These are phyloP conservation scores for Celoporthe dispersa DNA, from an alignment of 2,329 filamentous ascomycete species.

Conservation along the genomic window DNA sequence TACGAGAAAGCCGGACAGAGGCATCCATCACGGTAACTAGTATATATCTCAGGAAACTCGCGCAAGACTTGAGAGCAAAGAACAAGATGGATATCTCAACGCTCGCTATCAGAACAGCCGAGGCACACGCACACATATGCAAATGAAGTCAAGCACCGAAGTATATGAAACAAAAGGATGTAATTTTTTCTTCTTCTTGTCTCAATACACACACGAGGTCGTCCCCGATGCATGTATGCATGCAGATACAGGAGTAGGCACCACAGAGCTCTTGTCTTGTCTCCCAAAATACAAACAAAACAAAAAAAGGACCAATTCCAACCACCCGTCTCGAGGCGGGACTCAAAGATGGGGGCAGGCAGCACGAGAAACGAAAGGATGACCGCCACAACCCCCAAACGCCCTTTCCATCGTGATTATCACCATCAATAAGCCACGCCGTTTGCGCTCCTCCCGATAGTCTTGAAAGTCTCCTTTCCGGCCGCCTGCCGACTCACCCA, in stretches of 20 bases:
- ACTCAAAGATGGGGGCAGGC: not conserved
- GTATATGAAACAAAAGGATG: not conserved
- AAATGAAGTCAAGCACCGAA: not conserved
- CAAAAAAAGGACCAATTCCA: not conserved
- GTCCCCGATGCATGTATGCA: not conserved
- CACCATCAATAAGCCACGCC: conserved; percentile 41
- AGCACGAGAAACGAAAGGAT: too few relatives aligned
- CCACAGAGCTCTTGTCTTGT: not conserved
- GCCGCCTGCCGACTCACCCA: conserved; percentile 48
- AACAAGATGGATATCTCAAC: conserved; percentile 8
- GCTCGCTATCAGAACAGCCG: conserved; percentile 10
- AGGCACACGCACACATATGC: not conserved
- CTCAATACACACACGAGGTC: not conserved
- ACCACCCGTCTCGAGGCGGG: not conserved
- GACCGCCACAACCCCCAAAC: not conserved
- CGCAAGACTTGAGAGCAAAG: not conserved
- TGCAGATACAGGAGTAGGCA: not conserved
- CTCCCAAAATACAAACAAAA: not conserved
- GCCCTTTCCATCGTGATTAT: not conserved
- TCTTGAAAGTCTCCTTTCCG: conserved; percentile 46
- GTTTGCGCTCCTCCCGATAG: conserved; percentile 51
- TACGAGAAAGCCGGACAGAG: too few relatives aligned
- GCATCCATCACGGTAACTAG: too few relatives aligned
- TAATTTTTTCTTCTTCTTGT: not conserved
- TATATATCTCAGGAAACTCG: too few relatives aligned